Conservation (phyloP, 768 basidiomycete species). For the Clitopilus hobsonii region DNA sequence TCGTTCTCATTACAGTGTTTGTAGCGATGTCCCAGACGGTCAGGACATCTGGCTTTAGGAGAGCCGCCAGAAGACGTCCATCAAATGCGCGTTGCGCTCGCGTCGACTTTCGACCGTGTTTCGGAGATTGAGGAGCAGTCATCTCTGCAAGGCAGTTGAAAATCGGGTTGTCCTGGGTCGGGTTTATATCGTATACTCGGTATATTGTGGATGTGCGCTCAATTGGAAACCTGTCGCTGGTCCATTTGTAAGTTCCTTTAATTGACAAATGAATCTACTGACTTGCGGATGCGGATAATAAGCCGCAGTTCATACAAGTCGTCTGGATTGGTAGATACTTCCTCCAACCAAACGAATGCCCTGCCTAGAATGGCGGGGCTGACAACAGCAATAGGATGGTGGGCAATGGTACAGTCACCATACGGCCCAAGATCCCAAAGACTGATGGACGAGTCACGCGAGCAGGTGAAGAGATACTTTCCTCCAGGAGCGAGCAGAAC, state of each 20-base stretch:
- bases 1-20: neutral
- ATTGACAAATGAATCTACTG: neutral
- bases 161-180: neutral
- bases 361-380: neutral
- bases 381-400: neutral
- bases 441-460: neutral
- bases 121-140: no score
- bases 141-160: neutral
- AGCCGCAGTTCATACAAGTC: neutral
- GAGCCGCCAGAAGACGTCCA: neutral
- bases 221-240: no score
- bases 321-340: neutral
- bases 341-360: neutral
- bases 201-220: neutral
- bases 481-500: neutral
- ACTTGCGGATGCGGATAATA: neutral
- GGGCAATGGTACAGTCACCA: neutral
- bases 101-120: neutral
- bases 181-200: neutral
- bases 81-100: neutral
- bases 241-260: no score
- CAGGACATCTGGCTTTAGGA: neutral
- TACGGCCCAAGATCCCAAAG: neutral
- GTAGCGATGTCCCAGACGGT: neutral
- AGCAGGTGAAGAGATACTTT: neutral